Evolutionary conservation across 768 basidiomycete genomes (phyloP), one percentile per base, ranked within the genome.

Genomic region (Boletus tylopilopsis): DNA sequence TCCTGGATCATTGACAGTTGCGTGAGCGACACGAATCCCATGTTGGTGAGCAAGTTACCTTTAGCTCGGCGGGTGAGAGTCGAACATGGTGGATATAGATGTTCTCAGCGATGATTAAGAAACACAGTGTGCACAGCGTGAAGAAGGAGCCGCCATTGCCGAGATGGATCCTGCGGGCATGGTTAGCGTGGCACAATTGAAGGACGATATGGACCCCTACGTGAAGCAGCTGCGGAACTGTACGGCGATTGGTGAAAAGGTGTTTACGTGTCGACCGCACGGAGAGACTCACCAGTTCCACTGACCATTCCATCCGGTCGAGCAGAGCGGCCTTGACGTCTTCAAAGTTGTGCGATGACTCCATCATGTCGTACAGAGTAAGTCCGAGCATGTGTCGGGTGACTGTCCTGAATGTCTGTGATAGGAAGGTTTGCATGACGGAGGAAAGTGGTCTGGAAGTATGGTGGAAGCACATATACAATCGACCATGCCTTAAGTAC

Each of bases 51-150:
- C 24, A n/a, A 1, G 2, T n/a, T 57, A 63, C 62, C 58, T 65
- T 65, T 1, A 65, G 47, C 22, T 63, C 41, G 1, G 25, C n/a
- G 33, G 63, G 46, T 35, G 63, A 44, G 37, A 65, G 55, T 39
- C 63, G 51, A 45, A 50, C 58, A 19, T 64, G 63, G 7, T 44
- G 45, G 2, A 63, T 19, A 21, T 45, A 58, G 9, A 60, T 54
- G 10, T 27, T 55, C 45, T 64, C 62, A 0, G 63, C 54, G 53
- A 59, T 49, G 0, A 53, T 27, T 34, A 63, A 25, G 21, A 64
- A 54, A 6, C 36, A 52, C 25, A 63, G 33, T 1, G 49, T 11
- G 18, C 45, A 54, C 8, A 56, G 18, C 49, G 36, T 57, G 44
- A 62, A 41, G 24, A 58, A 43, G 42, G 27, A 29, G 13, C 29